phyloP scores from a whole-genome alignment of 2,329 filamentous ascomycete genomes.

The Hypomyces perniciosus region DNA sequence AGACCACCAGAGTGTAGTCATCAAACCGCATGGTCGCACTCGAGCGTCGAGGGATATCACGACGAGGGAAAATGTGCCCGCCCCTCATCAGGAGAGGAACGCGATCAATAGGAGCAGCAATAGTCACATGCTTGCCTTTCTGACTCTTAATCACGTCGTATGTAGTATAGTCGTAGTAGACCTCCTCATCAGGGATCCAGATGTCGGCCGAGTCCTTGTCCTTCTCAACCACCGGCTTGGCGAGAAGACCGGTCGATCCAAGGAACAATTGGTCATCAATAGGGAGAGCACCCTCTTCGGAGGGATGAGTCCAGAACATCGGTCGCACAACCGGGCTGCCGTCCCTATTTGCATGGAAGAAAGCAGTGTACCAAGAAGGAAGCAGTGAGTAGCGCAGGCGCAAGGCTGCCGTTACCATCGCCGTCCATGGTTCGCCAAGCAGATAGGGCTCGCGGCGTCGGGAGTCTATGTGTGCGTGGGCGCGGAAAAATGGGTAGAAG shows the following conservation, averaged over 20 bases:
- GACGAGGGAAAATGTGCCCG: slow-evolving; percentile 84
- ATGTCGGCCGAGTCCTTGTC: slow-evolving; percentile 67
- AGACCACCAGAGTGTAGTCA: slow-evolving; percentile 84
- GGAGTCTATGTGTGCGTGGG: slow-evolving; percentile 93
- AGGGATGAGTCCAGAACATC: slow-evolving; percentile 87
- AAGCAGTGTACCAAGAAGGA: slow-evolving; percentile 94
- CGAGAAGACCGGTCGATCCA: slow-evolving; percentile 81
- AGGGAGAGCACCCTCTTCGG: slow-evolving; percentile 77
- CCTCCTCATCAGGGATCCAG: slow-evolving; percentile 81
- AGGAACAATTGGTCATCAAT: slow-evolving; percentile 93
- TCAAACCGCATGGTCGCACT: slow-evolving; percentile 88
- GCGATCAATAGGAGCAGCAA: slow-evolving; percentile 75
- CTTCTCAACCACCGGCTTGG: slow-evolving; percentile 80
- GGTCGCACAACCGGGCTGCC: slow-evolving; percentile 85
- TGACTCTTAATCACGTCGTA: slow-evolving; percentile 67
- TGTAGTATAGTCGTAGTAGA: slow-evolving; percentile 94
- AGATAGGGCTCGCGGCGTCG: slow-evolving; percentile 92
- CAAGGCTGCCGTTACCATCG: slow-evolving; percentile 81
- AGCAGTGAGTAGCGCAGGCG: slow-evolving; percentile 84
- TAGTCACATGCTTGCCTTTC: slow-evolving; percentile 61
- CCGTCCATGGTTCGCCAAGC: slow-evolving; percentile 73
- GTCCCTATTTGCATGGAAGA: slow-evolving; percentile 77
- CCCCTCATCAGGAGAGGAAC: slow-evolving; percentile 89
- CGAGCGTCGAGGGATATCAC: slow-evolving; percentile 80
- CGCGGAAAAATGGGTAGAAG: slow-evolving; percentile 98